Conservation (phyloP, 495 filamentous ascomycete species). For the Penicillium manginii region DNA sequence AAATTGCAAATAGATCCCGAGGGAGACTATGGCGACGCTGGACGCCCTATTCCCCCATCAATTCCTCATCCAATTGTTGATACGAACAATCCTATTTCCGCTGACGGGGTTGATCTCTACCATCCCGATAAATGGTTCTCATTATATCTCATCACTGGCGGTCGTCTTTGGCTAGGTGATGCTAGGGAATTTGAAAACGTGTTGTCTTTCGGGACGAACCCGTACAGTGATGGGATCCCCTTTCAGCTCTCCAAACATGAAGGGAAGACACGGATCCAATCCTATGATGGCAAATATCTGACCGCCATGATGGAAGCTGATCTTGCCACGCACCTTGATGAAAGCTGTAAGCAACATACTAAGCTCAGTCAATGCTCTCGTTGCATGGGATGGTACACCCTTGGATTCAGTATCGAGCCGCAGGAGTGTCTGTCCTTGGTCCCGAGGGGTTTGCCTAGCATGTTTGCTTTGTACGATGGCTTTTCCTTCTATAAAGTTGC, state of each 20-base stretch:
- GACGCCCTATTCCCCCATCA: neutral
- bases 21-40: neutral
- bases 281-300: slow-evolving; percentile 7
- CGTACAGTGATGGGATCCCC: slow-evolving; percentile 10
- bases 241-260: slow-evolving; percentile 12
- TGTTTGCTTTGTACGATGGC: slow-evolving; percentile 19
- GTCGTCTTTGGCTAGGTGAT: slow-evolving; percentile 9
- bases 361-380: slow-evolving; percentile 1
- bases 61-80: slow-evolving; percentile 8
- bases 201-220: slow-evolving; percentile 6
- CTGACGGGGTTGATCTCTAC: slow-evolving; percentile 17
- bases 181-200: neutral
- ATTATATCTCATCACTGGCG: slow-evolving; percentile 5
- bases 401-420: slow-evolving; percentile 14
- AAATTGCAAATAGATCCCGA: slow-evolving; percentile 11
- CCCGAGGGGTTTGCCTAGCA: slow-evolving; percentile 12
- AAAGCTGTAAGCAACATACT: slow-evolving; percentile 8
- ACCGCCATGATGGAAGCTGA: neutral
- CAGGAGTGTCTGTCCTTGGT: slow-evolving; percentile 9
- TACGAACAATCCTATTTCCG: slow-evolving; percentile 14
- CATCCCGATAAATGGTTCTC: slow-evolving; percentile 10
- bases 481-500: slow-evolving; percentile 12
- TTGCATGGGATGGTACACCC: slow-evolving; percentile 3
- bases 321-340: neutral
- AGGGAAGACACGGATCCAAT: slow-evolving; percentile 11